These are phyloP conservation scores for Cercospora citrullina DNA, from an alignment of 2,329 filamentous ascomycete genomes.

Conservation along the genomic window DNA sequence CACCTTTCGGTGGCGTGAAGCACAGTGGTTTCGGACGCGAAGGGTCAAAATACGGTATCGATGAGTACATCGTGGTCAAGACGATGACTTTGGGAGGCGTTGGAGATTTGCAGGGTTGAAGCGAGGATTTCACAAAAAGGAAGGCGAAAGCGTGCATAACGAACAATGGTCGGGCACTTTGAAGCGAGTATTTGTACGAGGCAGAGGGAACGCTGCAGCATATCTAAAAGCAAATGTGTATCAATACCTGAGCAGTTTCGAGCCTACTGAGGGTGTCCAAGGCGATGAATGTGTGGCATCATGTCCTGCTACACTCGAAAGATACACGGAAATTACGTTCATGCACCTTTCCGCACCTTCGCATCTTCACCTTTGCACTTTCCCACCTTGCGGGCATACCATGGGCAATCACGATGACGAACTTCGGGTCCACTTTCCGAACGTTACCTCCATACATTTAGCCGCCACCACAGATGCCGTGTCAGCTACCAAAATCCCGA, in stretches of 20 bases:
- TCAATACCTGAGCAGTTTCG: neutral
- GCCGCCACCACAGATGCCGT: neutral
- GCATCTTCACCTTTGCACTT: neutral
- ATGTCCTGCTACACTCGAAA: neutral
- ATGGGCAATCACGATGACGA: slow-evolving; percentile 1
- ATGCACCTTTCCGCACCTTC: neutral
- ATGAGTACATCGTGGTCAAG: slow-evolving; percentile 75
- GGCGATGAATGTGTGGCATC: neutral
- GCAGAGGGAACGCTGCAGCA: neutral
- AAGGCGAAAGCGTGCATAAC: neutral
- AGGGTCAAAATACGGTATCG: slow-evolving; percentile 73
- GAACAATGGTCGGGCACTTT: neutral
- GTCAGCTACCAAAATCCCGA: neutral
- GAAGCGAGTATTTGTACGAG: neutral
- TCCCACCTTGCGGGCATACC: neutral
- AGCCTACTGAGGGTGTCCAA: neutral
- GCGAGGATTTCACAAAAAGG: neutral
- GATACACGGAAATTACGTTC: neutral
- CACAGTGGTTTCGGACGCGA: slow-evolving; percentile 79
- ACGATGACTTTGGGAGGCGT: slow-evolving; percentile 52
- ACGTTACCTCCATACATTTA: neutral
- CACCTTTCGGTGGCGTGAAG: slow-evolving; percentile 76
- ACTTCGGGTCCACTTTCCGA: neutral
- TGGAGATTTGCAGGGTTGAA: slow-evolving; percentile 16
- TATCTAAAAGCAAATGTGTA: neutral